Percentiles rank a stretch among this genome's conserved stretches.
Evolutionary conservation across 306 rosid genomes (phyloP).

Genomic region (Macrotyloma uniflorum): DNA sequence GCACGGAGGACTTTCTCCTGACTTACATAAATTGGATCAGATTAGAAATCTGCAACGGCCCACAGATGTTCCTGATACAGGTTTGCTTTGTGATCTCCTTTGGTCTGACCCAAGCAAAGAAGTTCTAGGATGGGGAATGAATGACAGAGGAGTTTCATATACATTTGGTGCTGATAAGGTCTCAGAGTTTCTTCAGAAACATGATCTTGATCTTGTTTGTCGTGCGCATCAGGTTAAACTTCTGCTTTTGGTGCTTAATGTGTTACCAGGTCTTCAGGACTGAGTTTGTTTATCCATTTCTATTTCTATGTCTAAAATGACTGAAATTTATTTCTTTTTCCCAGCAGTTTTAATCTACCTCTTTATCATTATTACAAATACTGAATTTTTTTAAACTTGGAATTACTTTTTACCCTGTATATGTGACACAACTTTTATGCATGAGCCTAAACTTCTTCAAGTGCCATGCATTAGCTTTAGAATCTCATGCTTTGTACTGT

Average conservation of each 20-base stretch:
- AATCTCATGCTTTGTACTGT: slow-evolving; percentile 13
- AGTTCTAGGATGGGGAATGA: slow-evolving; percentile 88
- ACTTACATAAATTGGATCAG: slow-evolving; percentile 72
- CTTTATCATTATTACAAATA: neutral
- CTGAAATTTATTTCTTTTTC: slow-evolving; percentile 14
- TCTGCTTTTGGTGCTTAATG: slow-evolving; percentile 24
- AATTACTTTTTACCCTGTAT: slow-evolving; percentile 1
- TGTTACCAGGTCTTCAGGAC: slow-evolving; percentile 17
- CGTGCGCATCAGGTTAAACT: slow-evolving; percentile 95
- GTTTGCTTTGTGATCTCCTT: slow-evolving; percentile 95
- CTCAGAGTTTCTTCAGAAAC: slow-evolving; percentile 81
- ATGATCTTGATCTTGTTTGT: slow-evolving; percentile 93
- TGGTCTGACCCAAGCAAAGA: slow-evolving; percentile 98
- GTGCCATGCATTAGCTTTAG: slow-evolving; percentile 29
- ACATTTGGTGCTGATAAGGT: slow-evolving; percentile 91
- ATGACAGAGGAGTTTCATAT: slow-evolving; percentile 94
- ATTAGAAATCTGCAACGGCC: slow-evolving; percentile 78
- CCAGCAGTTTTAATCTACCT: slow-evolving; percentile 23
- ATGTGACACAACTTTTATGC: neutral
- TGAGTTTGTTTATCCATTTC: slow-evolving; percentile 34
- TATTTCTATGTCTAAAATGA: slow-evolving; percentile 14
- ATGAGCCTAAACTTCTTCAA: neutral
- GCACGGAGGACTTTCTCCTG: slow-evolving; percentile 99
- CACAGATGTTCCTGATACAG: slow-evolving; percentile 92
- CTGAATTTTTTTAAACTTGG: neutral